Evolutionary conservation across 306 rosid genomes (phyloP).

Genomic region (Prunus armeniaca): DNA sequence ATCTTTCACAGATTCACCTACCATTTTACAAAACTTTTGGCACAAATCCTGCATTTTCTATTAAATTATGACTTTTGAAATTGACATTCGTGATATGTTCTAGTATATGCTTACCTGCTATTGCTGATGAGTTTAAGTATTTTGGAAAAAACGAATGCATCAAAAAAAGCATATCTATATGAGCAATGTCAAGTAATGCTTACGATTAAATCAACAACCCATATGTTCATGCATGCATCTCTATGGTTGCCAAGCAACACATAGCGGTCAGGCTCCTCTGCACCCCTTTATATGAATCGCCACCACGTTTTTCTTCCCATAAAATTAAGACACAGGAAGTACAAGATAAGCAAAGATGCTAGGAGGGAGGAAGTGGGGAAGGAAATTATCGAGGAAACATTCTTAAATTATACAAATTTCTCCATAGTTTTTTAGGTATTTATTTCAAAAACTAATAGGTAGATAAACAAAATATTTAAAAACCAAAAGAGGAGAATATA

Average conservation of each 20-base stretch:
- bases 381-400: not conserved
- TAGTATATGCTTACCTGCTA: too few species aligned
- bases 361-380: not conserved
- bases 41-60: not conserved
- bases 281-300: conserved; percentile 64
- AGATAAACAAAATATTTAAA: not conserved
- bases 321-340: not conserved
- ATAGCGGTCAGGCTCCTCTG: conserved; percentile 77
- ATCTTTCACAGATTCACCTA: not conserved
- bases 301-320: conserved; percentile 77
- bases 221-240: conserved; percentile 80
- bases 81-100: too few species aligned
- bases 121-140: too few species aligned
- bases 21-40: not conserved
- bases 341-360: not conserved
- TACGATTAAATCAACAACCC: conserved; percentile 99
- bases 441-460: not conserved
- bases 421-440: not conserved
- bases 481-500: not conserved
- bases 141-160: conserved; percentile 5
- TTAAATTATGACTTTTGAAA: too few species aligned
- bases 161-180: conserved; percentile 56
- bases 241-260: conserved; percentile 94
- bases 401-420: not conserved
- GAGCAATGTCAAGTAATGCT: conserved; percentile 79